Percentiles rank a stretch among this genome's conserved stretches.
Conservation (phyloP, 495 filamentous ascomycete species). For the Thermochaetoides thermophila region DNA sequence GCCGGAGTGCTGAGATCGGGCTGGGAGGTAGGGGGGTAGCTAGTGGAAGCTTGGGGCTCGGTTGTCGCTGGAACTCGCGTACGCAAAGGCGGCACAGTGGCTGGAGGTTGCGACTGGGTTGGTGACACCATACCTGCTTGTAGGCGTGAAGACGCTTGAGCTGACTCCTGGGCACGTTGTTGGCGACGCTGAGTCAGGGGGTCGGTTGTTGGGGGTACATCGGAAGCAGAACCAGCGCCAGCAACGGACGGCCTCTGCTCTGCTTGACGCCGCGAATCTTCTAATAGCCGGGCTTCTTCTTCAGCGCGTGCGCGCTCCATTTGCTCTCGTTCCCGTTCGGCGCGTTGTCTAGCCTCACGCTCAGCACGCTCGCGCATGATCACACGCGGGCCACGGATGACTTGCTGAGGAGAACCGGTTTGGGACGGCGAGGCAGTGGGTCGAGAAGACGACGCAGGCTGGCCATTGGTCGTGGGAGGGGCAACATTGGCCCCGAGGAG, state of each 20-base stretch:
- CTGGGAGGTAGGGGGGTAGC: slow-evolving; percentile 6
- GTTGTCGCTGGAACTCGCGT: slow-evolving; percentile 12
- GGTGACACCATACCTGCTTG: slow-evolving; percentile 3
- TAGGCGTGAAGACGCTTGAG: slow-evolving; percentile 4
- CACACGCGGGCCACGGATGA: slow-evolving; percentile 46
- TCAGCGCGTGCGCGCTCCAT: slow-evolving; percentile 36
- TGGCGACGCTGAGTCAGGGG: slow-evolving; percentile 29
- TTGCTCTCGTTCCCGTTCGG: slow-evolving; percentile 45
- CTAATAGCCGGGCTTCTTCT: slow-evolving; percentile 37
- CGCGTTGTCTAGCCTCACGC: slow-evolving; percentile 50
- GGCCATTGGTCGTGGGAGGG: slow-evolving; percentile 33
- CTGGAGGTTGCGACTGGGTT: slow-evolving; percentile 7
- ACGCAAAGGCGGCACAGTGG: slow-evolving; percentile 11
- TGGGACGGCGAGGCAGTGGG: slow-evolving; percentile 29
- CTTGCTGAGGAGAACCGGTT: slow-evolving; percentile 32
- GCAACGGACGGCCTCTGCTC: slow-evolving; percentile 41
- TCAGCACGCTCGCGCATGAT: slow-evolving; percentile 57
- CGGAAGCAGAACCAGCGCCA: slow-evolving; percentile 39
- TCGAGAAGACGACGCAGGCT: slow-evolving; percentile 27
- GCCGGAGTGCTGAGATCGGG: slow-evolving; percentile 4
- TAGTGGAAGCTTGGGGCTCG: slow-evolving; percentile 12
- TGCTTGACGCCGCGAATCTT: slow-evolving; percentile 33
- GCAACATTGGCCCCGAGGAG: slow-evolving; percentile 43
- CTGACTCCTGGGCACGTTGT: slow-evolving; percentile 17
- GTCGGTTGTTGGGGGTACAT: slow-evolving; percentile 17